Evolutionary conservation across 164 flowering plant species (phyloP).

Genomic region (Chloranthus sessilifolius): DNA sequence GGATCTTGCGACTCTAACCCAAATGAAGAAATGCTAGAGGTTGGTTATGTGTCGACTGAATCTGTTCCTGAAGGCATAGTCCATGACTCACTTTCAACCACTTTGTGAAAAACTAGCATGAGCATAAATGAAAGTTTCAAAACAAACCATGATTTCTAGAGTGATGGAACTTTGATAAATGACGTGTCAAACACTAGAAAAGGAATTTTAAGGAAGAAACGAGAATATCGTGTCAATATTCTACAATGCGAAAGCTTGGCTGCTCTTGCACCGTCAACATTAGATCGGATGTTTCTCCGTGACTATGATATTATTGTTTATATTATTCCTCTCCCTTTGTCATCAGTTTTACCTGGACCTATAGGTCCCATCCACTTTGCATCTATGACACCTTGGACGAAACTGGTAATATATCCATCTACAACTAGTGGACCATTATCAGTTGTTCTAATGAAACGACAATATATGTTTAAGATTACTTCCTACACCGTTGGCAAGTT

Average conservation of each 20-base stretch:
- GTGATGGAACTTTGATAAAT: conserved; percentile 34
- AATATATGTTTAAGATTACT: conserved; percentile 80
- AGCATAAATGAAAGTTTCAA: conserved; percentile 22
- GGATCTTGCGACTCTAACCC: conserved; percentile 14
- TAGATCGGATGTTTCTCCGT: conserved; percentile 78
- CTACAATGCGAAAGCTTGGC: conserved; percentile 99
- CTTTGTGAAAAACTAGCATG: conserved; percentile 19
- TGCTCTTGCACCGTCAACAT: conserved; percentile 69
- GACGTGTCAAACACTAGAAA: conserved; percentile 28
- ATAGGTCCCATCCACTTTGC: conserved; percentile 87
- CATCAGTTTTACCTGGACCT: conserved; percentile 90
- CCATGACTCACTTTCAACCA: conserved; percentile 19
- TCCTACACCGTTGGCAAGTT: conserved; percentile 94
- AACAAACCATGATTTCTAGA: conserved; percentile 22
- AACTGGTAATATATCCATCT: conserved; percentile 73
- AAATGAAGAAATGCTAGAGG: conserved; percentile 27
- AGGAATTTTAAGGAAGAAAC: conserved; percentile 34
- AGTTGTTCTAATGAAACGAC: conserved; percentile 96
- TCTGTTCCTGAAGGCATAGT: conserved; percentile 17
- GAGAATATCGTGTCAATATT: conserved; percentile 75
- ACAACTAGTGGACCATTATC: conserved; percentile 78
- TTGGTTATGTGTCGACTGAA: conserved; percentile 24
- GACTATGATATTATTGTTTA: conserved; percentile 90
- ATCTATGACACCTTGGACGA: conserved; percentile 98
- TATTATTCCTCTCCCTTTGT: conserved; percentile 89